A percentile compares a stretch with the other conserved stretches of the same genome.
These are phyloP conservation scores for Apiospora kogelbergensis DNA, from an alignment of 2,329 filamentous ascomycete species.

Conservation along the genomic window DNA sequence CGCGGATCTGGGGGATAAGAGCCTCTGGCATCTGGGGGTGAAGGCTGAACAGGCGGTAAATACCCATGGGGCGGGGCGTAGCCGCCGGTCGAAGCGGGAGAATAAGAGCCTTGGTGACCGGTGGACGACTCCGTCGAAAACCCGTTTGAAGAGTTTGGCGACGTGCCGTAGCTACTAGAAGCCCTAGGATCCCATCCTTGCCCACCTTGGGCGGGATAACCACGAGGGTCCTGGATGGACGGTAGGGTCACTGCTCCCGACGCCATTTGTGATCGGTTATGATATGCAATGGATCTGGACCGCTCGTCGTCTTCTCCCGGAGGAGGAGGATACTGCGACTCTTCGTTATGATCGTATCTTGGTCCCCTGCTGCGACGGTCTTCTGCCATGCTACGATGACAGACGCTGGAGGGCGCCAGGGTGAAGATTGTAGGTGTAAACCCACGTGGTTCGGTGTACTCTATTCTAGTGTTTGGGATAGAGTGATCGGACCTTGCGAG, in stretches of 20 bases:
- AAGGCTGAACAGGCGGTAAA: conserved; percentile 39
- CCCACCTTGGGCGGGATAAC: conserved; percentile 21
- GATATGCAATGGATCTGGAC: conserved; percentile 31
- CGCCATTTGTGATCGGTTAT: conserved; percentile 39
- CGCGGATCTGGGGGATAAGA: conserved; percentile 41
- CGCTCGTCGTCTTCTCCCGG: conserved; percentile 43
- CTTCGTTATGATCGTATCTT: conserved; percentile 36
- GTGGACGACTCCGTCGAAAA: conserved; percentile 38
- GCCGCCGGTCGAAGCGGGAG: conserved; percentile 22
- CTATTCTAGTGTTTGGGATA: neutral
- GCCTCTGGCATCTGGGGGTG: conserved; percentile 28
- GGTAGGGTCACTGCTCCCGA: conserved; percentile 45
- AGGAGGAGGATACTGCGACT: conserved; percentile 41
- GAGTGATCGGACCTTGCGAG: neutral
- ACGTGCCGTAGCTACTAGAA: conserved; percentile 37
- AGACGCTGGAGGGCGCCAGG: conserved; percentile 31
- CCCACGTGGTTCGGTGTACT: conserved; percentile 15
- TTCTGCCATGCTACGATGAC: conserved; percentile 38
- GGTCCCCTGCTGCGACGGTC: conserved; percentile 35
- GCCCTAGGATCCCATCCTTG: conserved; percentile 33
- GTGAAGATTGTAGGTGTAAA: conserved; percentile 20
- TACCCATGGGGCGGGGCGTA: conserved; percentile 27
- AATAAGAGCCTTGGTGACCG: conserved; percentile 23
- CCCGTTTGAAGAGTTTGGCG: conserved; percentile 46
- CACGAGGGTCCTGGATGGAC: conserved; percentile 48